Percentiles rank a stretch among this genome's conserved stretches.
phyloP scores from a whole-genome alignment of 805 yeast species.

The Starmerella riodocensis region DNA sequence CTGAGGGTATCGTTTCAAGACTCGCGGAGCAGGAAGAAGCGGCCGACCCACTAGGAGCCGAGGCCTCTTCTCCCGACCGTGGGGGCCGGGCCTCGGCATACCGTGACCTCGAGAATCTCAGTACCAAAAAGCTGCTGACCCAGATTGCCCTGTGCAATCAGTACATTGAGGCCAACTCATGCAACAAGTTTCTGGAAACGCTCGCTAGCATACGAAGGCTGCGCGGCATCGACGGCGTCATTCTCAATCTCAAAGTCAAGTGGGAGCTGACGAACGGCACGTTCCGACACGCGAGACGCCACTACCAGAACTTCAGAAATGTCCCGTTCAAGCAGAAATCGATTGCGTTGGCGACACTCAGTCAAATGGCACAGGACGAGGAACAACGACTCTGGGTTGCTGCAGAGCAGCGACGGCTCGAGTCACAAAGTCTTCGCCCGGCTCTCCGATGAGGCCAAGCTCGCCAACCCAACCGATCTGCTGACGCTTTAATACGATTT shows the following conservation, averaged over 20 bases:
- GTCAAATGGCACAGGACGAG: not conserved
- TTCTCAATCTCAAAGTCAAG: conserved; percentile 17
- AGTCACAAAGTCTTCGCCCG: too few species aligned
- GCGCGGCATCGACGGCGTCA: conserved; percentile 8
- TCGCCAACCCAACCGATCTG: too few species aligned
- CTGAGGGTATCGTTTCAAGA: too few species aligned
- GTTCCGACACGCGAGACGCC: conserved; percentile 14
- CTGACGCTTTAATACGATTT: too few species aligned
- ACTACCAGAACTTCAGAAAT: conserved; percentile 14
- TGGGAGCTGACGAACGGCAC: conserved; percentile 19
- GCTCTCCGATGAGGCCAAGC: too few species aligned
- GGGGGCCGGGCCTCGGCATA: too few species aligned
- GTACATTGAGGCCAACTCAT: conserved; percentile 9
- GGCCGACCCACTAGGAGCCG: not conserved
- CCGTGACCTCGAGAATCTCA: too few species aligned
- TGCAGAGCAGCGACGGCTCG: conserved; percentile 7
- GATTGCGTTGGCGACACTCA: conserved; percentile 15
- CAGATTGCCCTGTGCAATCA: conserved; percentile 13
- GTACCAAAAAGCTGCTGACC: conserved; percentile 2
- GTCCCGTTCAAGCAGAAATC: conserved; percentile 13
- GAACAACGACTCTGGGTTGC: conserved; percentile 11
- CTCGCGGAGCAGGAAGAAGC: not conserved
- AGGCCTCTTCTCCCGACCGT: too few species aligned
- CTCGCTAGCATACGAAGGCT: not conserved
- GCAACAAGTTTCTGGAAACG: conserved; percentile 1